phyloP scores from a whole-genome alignment of 2,329 filamentous ascomycete genomes.

The Scopulariopsis brevicaulis region DNA sequence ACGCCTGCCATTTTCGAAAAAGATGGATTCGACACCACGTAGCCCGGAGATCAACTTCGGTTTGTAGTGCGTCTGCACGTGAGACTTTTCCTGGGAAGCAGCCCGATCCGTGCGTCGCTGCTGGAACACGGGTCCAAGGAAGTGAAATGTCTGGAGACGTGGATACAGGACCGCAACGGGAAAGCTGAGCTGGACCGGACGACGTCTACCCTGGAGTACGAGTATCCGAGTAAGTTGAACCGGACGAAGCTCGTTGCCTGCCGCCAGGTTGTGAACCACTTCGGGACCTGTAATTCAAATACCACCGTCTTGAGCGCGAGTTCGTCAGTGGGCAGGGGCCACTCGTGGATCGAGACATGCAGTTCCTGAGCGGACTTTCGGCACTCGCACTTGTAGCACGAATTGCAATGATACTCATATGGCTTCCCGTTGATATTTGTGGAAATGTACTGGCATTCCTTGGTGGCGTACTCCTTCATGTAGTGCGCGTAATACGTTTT shows the following conservation, averaged over 20 bases:
- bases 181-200: neutral
- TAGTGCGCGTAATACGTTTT: slow-evolving; percentile 17
- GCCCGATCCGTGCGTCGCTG: slow-evolving; percentile 10
- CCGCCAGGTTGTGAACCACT: slow-evolving; percentile 31
- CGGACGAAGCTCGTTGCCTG: slow-evolving; percentile 31
- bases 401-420: slow-evolving; percentile 7
- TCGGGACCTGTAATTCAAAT: slow-evolving; percentile 38
- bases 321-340: slow-evolving; percentile 32
- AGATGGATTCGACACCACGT: slow-evolving; percentile 21
- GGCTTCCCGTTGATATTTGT: neutral
- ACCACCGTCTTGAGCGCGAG: slow-evolving; percentile 28
- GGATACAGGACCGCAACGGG: neutral
- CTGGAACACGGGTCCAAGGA: neutral
- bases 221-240: slow-evolving; percentile 19
- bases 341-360: slow-evolving; percentile 38
- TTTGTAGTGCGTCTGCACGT: slow-evolving; percentile 18
- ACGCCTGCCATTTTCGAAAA: slow-evolving; percentile 29
- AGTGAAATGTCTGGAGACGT: neutral
- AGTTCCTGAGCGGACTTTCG: slow-evolving; percentile 21
- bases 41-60: neutral
- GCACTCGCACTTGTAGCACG: slow-evolving; percentile 24
- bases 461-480: slow-evolving; percentile 6
- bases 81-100: slow-evolving; percentile 24
- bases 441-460: slow-evolving; percentile 4
- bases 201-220: neutral